phyloP scores from a whole-genome alignment of 305 asterid species.

The Ilex paraguariensis region DNA sequence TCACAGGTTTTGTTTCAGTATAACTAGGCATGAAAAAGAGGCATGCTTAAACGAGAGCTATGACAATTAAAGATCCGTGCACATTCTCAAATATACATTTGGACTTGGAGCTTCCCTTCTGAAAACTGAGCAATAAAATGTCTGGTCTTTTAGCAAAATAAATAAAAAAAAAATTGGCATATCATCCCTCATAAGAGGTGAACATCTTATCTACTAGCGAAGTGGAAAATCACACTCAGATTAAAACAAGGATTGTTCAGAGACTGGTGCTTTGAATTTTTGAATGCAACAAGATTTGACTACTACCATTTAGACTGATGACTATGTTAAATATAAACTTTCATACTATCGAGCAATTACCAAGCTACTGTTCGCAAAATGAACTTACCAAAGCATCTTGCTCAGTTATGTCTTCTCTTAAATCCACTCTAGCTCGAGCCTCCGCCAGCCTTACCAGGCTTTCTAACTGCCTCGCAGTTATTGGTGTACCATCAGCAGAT shows the following conservation, averaged over 20 bases:
- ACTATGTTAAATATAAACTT: too few species aligned
- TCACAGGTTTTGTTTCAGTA: too few species aligned
- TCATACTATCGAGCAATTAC: background rate
- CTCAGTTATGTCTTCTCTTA: slow-evolving; percentile 77
- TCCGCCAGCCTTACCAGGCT: slow-evolving; percentile 92
- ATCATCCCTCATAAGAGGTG: background rate
- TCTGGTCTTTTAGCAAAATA: background rate
- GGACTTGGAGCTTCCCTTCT: background rate
- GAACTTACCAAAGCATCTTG: slow-evolving; percentile 85
- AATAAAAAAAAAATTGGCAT: background rate
- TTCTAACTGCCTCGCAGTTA: slow-evolving; percentile 97
- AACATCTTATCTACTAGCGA: too few species aligned
- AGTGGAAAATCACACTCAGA: background rate
- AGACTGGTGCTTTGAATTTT: background rate
- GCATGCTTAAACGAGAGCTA: too few species aligned
- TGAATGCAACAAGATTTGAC: background rate
- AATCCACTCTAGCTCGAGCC: slow-evolving; percentile 96
- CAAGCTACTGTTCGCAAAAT: slow-evolving; percentile 13
- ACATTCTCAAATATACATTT: too few species aligned
- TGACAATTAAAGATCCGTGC: too few species aligned
- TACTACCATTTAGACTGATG: too few species aligned
- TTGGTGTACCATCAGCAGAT: slow-evolving; percentile 89
- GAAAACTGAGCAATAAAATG: slow-evolving; percentile 4
- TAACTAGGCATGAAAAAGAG: too few species aligned
- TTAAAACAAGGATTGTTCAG: too few species aligned